Conservation (phyloP, 495 filamentous ascomycete species). For the Mytilinidion resinicola region DNA sequence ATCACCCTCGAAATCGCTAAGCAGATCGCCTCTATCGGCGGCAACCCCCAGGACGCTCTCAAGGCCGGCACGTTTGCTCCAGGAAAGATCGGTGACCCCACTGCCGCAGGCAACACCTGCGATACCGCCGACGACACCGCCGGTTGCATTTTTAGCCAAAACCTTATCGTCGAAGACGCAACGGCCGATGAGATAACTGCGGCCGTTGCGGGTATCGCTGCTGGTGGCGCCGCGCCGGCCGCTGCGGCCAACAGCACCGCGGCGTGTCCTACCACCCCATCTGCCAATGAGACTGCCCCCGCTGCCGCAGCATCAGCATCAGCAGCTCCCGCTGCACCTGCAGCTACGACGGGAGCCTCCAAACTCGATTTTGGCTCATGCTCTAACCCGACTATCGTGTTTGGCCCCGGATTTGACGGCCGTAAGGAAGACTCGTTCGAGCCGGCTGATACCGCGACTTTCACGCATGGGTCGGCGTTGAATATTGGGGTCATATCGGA, state of each 20-base stretch:
- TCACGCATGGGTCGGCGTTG: conserved; percentile 54
- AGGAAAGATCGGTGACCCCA: conserved; percentile 51
- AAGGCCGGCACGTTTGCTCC: conserved; percentile 54
- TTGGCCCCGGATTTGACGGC: conserved; percentile 48
- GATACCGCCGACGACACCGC: conserved; percentile 41
- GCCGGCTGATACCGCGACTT: conserved; percentile 45
- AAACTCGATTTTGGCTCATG: conserved; percentile 48
- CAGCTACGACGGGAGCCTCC: conserved; percentile 34
- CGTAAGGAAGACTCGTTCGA: conserved; percentile 48
- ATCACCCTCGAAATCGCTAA: conserved; percentile 50
- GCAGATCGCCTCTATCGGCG: conserved; percentile 52
- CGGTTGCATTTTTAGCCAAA: conserved; percentile 58
- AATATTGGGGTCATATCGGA: conserved; percentile 49
- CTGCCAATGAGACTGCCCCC: neutral
- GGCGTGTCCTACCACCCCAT: neutral
- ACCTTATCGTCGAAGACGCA: conserved; percentile 53
- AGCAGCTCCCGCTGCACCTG: conserved; percentile 42
- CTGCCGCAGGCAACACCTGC: conserved; percentile 55
- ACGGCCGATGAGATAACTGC: conserved; percentile 49
- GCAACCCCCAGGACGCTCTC: conserved; percentile 51
- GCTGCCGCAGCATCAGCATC: neutral
- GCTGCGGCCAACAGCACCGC: conserved; percentile 4
- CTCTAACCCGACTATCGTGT: conserved; percentile 46
- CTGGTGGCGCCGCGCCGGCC: conserved; percentile 22
- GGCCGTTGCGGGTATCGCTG: conserved; percentile 39